Evolutionary conservation across 164 flowering plant species (phyloP).

Genomic region (Hamamelis virginiana): DNA sequence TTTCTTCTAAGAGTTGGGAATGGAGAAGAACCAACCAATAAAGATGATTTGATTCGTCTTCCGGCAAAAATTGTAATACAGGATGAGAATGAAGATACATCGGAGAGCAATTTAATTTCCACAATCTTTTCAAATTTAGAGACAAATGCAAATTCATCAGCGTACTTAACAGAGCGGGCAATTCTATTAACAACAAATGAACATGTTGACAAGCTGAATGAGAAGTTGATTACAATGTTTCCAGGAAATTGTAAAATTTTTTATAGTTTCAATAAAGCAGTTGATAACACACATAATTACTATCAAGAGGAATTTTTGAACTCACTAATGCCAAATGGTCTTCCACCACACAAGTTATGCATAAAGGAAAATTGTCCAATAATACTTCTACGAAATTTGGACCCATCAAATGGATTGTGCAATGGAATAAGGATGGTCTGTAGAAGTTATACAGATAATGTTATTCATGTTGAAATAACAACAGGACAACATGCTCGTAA

Average conservation of each 20-base stretch:
- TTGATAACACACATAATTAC: not conserved
- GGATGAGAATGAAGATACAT: not conserved
- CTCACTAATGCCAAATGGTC: not conserved
- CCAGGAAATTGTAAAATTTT: not conserved
- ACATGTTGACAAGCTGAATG: constrained; percentile 10
- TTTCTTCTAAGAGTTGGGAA: constrained; percentile 11
- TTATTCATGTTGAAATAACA: constrained; percentile 4
- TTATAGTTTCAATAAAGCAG: not conserved
- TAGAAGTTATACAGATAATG: not conserved
- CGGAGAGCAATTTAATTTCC: not conserved
- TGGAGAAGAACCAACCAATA: not conserved
- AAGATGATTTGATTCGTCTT: not conserved
- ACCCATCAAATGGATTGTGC: not conserved
- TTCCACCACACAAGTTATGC: not conserved
- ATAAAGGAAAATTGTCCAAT: not conserved
- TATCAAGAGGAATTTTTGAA: no score
- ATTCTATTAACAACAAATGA: constrained; percentile 4
- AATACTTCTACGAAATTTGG: no score
- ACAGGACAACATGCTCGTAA: not conserved
- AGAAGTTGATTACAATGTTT: constrained; percentile 2
- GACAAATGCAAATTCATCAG: no score
- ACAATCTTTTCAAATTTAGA: not conserved
- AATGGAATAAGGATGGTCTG: not conserved
- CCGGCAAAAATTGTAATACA: not conserved
- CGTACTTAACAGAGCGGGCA: not conserved